Conservation (phyloP, 495 filamentous ascomycete genomes). For the Clavariopsis aquatica region DNA sequence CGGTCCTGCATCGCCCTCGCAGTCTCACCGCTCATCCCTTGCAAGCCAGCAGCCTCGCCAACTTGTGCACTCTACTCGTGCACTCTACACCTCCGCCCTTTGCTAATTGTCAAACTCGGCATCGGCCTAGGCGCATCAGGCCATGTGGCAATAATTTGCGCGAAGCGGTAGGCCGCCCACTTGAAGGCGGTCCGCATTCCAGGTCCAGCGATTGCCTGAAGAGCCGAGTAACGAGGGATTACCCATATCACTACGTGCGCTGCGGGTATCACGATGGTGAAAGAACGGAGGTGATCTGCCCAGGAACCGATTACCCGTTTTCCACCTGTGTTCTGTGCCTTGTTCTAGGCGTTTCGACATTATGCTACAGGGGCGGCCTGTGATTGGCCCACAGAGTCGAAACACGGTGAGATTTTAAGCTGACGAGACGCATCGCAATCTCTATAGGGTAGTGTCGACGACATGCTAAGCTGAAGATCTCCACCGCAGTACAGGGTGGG, state of each 20-base stretch:
- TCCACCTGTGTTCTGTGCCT: constrained; percentile 5
- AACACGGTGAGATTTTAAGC: neutral
- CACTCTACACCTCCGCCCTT: neutral
- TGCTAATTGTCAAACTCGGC: too few species aligned
- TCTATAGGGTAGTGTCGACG: neutral
- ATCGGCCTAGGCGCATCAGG: too few species aligned
- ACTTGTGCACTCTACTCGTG: neutral
- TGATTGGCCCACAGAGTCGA: neutral
- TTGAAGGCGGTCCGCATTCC: neutral
- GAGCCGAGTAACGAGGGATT: too few species aligned
- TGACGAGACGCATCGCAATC: neutral
- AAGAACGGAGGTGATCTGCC: neutral
- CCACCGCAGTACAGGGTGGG: neutral
- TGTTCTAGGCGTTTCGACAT: neutral
- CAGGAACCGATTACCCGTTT: neutral
- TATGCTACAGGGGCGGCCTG: neutral
- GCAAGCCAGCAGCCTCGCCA: neutral
- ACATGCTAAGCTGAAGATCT: neutral
- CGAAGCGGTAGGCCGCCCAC: neutral
- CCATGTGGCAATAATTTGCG: neutral
- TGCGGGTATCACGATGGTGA: too few species aligned
- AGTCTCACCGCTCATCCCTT: neutral
- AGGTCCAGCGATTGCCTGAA: neutral
- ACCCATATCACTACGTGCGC: too few species aligned
- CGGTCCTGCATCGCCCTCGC: too few species aligned